Evolutionary conservation across 257 asterid species (phyloP).

Genomic region (Mentha longifolia): DNA sequence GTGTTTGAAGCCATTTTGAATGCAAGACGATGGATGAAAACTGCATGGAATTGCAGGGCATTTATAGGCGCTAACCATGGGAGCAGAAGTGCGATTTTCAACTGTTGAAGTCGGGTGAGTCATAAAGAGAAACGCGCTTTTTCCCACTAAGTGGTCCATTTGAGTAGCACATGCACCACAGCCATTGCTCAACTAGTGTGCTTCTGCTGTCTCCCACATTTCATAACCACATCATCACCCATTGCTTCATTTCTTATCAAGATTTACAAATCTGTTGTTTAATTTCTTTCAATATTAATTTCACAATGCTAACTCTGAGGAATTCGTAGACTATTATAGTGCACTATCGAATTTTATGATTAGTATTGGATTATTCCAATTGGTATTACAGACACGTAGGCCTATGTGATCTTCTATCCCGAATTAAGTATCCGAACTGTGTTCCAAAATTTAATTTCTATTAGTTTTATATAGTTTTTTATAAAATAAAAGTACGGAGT

Average conservation of each 20-base stretch:
- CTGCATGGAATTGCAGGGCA: slow-evolving; percentile 42
- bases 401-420: too few species aligned
- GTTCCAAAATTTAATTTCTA: too few species aligned
- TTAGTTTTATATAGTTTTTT: too few species aligned
- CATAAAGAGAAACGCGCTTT: slow-evolving; percentile 38
- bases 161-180: slow-evolving; percentile 41
- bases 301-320: background rate
- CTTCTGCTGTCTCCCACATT: slow-evolving; percentile 72
- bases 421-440: too few species aligned
- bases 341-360: too few species aligned
- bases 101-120: slow-evolving; percentile 30
- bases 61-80: slow-evolving; percentile 46
- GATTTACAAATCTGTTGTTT: background rate
- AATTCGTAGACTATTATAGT: background rate
- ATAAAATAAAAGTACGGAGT: too few species aligned
- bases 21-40: slow-evolving; percentile 22
- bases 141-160: slow-evolving; percentile 67
- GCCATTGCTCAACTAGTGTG: slow-evolving; percentile 47
- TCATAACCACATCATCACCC: slow-evolving; percentile 26
- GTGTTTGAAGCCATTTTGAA: slow-evolving; percentile 42
- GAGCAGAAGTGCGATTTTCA: slow-evolving; percentile 42
- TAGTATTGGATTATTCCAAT: too few species aligned
- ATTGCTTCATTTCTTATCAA: background rate
- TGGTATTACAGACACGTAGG: too few species aligned
- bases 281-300: background rate